Evolutionary conservation across 1,284 basidiomycete species (phyloP).

Genomic region (Marasmius sp.): DNA sequence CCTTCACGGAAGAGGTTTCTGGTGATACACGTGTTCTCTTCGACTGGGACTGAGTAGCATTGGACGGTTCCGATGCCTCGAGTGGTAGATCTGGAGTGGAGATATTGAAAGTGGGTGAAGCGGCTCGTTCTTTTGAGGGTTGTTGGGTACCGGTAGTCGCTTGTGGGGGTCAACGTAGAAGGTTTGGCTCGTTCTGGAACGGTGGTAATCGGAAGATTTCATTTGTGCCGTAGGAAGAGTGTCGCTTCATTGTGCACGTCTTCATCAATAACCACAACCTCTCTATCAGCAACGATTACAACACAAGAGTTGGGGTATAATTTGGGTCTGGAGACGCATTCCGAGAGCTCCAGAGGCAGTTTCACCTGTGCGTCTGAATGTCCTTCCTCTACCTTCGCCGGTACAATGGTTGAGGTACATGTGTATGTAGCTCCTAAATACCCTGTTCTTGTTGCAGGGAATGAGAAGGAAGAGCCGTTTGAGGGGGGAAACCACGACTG

Average conservation of each 20-base stretch:
- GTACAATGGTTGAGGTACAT: conserved; percentile 54
- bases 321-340: conserved; percentile 49
- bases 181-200: not conserved
- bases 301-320: conserved; percentile 37
- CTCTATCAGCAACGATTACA: conserved; percentile 23
- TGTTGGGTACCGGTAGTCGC: no score
- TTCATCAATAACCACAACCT: conserved; percentile 23
- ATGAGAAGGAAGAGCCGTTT: conserved; percentile 88
- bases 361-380: conserved; percentile 30
- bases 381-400: conserved; percentile 88
- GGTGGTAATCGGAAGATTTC: conserved; percentile 32
- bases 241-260: conserved; percentile 27
- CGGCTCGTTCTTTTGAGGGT: no score
- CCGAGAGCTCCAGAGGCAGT: conserved; percentile 49
- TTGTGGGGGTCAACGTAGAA: no score
- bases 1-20: no score
- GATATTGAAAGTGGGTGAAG: no score
- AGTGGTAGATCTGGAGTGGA: not conserved
- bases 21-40: no score
- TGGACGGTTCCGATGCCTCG: no score
- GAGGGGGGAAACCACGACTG: conserved; percentile 69
- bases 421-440: conserved; percentile 91
- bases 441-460: conserved; percentile 71
- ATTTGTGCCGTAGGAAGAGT: conserved; percentile 38
- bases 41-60: no score